Evolutionary conservation across 257 asterid species (phyloP).

Genomic region (Euphrasia confusa): DNA sequence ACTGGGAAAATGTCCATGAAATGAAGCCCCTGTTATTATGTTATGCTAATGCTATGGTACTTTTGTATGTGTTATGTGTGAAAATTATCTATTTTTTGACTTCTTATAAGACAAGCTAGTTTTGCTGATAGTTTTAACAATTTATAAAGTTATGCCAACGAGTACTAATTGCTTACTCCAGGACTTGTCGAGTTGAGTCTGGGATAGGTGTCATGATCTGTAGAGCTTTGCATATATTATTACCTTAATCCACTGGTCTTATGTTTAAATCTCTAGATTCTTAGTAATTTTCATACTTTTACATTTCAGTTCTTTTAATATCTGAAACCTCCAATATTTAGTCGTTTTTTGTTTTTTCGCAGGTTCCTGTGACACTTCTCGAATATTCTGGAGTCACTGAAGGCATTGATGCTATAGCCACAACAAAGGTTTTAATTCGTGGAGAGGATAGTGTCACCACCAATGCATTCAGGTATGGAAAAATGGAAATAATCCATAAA

Average conservation of each 20-base stretch:
- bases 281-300: background rate
- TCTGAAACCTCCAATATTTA: background rate
- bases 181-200: background rate
- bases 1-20: background rate
- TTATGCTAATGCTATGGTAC: background rate
- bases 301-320: background rate
- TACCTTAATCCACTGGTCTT: background rate
- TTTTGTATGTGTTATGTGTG: too few species aligned
- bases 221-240: conserved; percentile 7
- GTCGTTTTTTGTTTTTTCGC: conserved; percentile 12
- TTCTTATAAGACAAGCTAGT: background rate
- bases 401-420: conserved; percentile 94
- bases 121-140: conserved; percentile 13
- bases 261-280: conserved; percentile 2
- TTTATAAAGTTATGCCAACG: background rate
- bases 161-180: background rate
- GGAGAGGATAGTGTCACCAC: conserved; percentile 43
- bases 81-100: too few species aligned
- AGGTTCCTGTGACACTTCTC: conserved; percentile 73
- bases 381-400: conserved; percentile 85
- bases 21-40: background rate
- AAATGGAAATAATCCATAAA: background rate
- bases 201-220: conserved; percentile 15
- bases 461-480: conserved; percentile 69
- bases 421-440: conserved; percentile 75